Percentiles rank a stretch among this genome's conserved stretches.
Conservation (phyloP, 202 grass and related monocot species). For the Saccharum hybrid region DNA sequence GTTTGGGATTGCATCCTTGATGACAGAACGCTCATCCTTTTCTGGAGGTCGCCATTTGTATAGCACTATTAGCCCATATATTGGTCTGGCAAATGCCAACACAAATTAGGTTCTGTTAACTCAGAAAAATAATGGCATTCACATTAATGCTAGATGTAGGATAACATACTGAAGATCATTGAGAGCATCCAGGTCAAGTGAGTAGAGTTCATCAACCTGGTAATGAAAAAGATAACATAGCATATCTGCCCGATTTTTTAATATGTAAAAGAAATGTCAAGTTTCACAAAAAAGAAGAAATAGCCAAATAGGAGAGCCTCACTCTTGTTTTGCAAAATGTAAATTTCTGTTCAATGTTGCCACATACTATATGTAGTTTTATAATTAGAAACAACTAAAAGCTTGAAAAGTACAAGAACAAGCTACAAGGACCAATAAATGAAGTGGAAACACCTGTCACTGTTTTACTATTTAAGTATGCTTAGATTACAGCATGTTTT, state of each 20-base stretch:
- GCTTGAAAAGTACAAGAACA: slow-evolving; percentile 10
- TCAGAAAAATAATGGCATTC: not conserved
- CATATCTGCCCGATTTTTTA: not conserved
- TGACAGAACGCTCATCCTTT: slow-evolving; percentile 59
- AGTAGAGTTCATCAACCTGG: slow-evolving; percentile 88
- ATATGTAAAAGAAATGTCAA: slow-evolving; percentile 6
- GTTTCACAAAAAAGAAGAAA: slow-evolving; percentile 22
- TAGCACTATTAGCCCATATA: slow-evolving; percentile 77
- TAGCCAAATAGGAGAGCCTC: not conserved
- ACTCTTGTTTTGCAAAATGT: not conserved
- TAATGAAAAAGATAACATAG: slow-evolving; percentile 27
- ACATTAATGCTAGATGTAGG: slow-evolving; percentile 15
- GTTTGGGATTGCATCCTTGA: slow-evolving; percentile 72
- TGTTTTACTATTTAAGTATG: not conserved
- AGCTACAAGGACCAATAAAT: not conserved
- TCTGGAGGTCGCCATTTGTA: slow-evolving; percentile 79
- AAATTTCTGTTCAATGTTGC: not conserved
- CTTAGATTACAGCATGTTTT: not conserved
- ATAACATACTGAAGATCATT: slow-evolving; percentile 64
- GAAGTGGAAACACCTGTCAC: not conserved
- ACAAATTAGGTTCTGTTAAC: slow-evolving; percentile 20
- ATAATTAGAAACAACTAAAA: slow-evolving; percentile 5
- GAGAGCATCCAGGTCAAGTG: slow-evolving; percentile 74
- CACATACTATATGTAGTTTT: slow-evolving; percentile 7
- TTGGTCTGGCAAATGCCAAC: slow-evolving; percentile 53